Evolutionary conservation across 2,329 filamentous ascomycete genomes (phyloP).

Genomic region (Cladosporium cucumerinum): DNA sequence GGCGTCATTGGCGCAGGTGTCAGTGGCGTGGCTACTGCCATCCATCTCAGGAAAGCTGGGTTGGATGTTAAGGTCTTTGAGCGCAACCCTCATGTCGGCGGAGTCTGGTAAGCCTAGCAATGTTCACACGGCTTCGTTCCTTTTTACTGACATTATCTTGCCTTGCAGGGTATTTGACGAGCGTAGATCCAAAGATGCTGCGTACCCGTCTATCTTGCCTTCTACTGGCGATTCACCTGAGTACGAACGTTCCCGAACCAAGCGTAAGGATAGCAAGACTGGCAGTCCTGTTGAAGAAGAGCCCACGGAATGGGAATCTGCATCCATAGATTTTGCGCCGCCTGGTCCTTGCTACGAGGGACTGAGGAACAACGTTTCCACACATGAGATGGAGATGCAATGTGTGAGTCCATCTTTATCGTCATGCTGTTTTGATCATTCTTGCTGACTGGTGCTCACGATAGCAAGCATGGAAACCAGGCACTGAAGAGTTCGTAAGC

Average conservation of each 20-base stretch:
- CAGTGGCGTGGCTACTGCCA: slow-evolving; percentile 48
- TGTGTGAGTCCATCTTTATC: slow-evolving; percentile 25
- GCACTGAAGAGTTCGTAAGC: slow-evolving; percentile 57
- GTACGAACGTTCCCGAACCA: slow-evolving; percentile 14
- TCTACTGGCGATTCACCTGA: slow-evolving; percentile 36
- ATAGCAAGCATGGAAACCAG: slow-evolving; percentile 53
- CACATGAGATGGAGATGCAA: slow-evolving; percentile 48
- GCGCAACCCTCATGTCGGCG: slow-evolving; percentile 50
- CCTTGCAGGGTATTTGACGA: slow-evolving; percentile 49
- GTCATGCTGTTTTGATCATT: background rate
- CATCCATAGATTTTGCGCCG: slow-evolving; percentile 38
- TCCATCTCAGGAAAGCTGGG: slow-evolving; percentile 45
- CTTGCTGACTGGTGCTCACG: background rate
- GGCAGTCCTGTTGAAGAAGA: slow-evolving; percentile 4
- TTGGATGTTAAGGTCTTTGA: slow-evolving; percentile 55
- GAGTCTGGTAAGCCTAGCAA: slow-evolving; percentile 50
- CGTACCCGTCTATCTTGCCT: slow-evolving; percentile 43
- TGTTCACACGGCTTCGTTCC: background rate
- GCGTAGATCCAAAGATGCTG: slow-evolving; percentile 46
- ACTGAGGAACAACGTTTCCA: slow-evolving; percentile 54
- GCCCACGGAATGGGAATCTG: background rate
- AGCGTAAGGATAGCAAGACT: slow-evolving; percentile 3
- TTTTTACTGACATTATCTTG: background rate
- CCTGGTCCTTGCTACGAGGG: slow-evolving; percentile 55
- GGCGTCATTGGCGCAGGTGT: slow-evolving; percentile 54